These are phyloP conservation scores for Solanum sitiens DNA, from an alignment of 257 asterid genomes.

Conservation along the genomic window DNA sequence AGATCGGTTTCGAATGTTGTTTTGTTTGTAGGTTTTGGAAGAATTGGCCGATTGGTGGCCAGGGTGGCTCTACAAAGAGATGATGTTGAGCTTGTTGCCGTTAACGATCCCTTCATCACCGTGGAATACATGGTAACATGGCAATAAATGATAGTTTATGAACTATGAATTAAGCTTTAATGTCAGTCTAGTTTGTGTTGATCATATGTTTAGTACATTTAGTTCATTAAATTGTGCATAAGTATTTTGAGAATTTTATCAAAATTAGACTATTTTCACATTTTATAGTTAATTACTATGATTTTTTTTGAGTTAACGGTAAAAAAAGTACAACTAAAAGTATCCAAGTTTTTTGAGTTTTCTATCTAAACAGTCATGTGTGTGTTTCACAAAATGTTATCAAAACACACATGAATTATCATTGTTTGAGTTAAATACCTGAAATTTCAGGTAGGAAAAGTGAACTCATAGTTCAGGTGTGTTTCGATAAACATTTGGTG, in stretches of 20 bases:
- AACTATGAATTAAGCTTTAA: neutral
- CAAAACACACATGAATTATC: neutral
- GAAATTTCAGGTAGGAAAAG: neutral
- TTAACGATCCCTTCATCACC: slow-evolving; percentile 75
- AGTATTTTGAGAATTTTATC: neutral
- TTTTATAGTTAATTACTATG: neutral
- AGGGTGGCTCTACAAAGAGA: slow-evolving; percentile 68
- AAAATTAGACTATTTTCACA: neutral
- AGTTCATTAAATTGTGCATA: neutral
- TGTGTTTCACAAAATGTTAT: neutral
- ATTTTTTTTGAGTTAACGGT: no score
- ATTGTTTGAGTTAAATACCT: neutral
- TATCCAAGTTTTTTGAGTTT: neutral
- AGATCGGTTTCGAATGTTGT: neutral
- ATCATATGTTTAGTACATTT: neutral
- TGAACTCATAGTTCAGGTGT: neutral
- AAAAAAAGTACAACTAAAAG: neutral
- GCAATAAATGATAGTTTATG: neutral
- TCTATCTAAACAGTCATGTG: neutral
- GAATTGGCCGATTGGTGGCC: slow-evolving; percentile 87
- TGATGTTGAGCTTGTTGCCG: slow-evolving; percentile 87
- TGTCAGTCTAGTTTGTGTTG: neutral
- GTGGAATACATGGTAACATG: slow-evolving; percentile 65
- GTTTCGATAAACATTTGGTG: neutral
- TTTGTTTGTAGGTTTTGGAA: slow-evolving; percentile 56